Percentiles rank a stretch among this genome's conserved stretches.
These are phyloP conservation scores for Rhodotorula toruloides DNA, from an alignment of 768 basidiomycete genomes.

Conservation along the genomic window DNA sequence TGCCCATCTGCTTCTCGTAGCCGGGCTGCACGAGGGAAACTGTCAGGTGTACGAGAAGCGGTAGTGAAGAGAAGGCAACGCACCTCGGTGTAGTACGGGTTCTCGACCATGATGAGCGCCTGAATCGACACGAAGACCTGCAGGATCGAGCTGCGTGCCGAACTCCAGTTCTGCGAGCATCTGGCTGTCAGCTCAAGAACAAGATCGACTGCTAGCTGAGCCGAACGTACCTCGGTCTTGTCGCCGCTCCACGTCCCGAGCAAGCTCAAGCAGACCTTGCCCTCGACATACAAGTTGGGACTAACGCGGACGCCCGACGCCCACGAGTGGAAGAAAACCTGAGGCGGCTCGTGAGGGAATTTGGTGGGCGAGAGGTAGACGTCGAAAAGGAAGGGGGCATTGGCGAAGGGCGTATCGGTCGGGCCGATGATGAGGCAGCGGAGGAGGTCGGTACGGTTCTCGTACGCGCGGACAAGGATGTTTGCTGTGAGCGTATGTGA, in stretches of 20 bases:
- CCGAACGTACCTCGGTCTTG: constrained; percentile 32
- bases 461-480: constrained; percentile 82
- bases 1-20: constrained; percentile 84
- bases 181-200: not conserved
- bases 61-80: not conserved
- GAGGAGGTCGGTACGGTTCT: constrained; percentile 79
- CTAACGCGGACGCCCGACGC: constrained; percentile 50
- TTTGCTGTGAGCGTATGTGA: constrained; percentile 55
- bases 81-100: constrained; percentile 62
- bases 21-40: constrained; percentile 69
- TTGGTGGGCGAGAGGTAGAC: constrained; percentile 72
- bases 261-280: constrained; percentile 44
- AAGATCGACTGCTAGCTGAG: no score
- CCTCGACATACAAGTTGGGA: constrained; percentile 82
- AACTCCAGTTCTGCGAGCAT: constrained; percentile 73
- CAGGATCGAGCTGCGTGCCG: constrained; percentile 74
- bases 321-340: constrained; percentile 87
- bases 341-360: constrained; percentile 57
- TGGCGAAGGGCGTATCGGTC: constrained; percentile 88
- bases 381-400: constrained; percentile 92
- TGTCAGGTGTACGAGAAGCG: no score
- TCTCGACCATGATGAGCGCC: constrained; percentile 83
- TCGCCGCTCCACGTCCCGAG: constrained; percentile 68
- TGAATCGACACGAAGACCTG: constrained; percentile 93
- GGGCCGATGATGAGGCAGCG: constrained; percentile 86